Evolutionary conservation across 495 filamentous ascomycete species (phyloP), one percentile per base, ranked within the genome.

Genomic region (Penicillium soppii): DNA sequence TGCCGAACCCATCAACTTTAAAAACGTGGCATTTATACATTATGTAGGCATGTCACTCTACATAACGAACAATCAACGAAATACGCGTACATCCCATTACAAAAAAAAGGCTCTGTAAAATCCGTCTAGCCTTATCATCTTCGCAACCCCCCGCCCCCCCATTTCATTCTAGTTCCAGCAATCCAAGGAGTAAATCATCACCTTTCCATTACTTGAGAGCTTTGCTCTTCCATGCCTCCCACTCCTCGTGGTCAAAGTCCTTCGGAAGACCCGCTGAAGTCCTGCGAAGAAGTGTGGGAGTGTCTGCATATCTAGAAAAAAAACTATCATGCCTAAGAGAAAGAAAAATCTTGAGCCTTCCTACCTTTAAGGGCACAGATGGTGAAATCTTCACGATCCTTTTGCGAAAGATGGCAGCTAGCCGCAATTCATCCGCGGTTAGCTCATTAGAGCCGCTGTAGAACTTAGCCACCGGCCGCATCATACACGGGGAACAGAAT

Each of bases 371-470:
- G 0, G 7, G 54, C 33, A 30, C 5, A 49, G 0, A 39, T 9
- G 9, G 62, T 60, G 21, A 58, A 32, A 50, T 58, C 55, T 10
- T 54, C 13, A 20, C 51, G 55, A 16, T 44, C 55, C n/a, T 45
- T 61, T 19, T 63, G 2, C 53, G 9, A 20, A 69, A 66, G 2
- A 72, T 54, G 2, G 0, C 10, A 32, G 66, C 66, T 5, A 72
- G 52, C 13, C 21, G 46, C 13, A 62, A 10, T 48, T 70, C 66
- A 36, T 70, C 66, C 4, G 58, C 55, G 10, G 47, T 19, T 15
- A 72, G 62, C 17, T 56, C 46, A 50, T 74, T 72, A 6, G 10
- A 54, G 1, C 70, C 69, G 3, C 64, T 46, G 41, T 66, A 73
- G 58, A 69, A 72, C 15, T 58, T 42, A 7, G 35, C 61, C 3